Evolutionary conservation across 2,329 filamentous ascomycete genomes (phyloP).

Genomic region (Nothophaeocryptopus gaeumannii): DNA sequence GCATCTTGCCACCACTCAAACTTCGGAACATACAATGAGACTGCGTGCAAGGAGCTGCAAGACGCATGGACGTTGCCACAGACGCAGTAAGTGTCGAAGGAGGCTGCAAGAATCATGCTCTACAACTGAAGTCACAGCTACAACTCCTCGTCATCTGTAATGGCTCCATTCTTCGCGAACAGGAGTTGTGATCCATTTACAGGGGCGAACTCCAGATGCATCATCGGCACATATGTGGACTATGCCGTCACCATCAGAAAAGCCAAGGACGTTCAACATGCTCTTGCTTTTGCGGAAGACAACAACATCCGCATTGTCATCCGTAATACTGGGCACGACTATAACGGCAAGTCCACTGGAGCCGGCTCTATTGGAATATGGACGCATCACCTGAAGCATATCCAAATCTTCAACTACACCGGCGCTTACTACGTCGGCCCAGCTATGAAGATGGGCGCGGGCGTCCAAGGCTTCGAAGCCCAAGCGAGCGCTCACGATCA

Average conservation of each 20-base stretch:
- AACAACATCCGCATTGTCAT: slow-evolving; percentile 53
- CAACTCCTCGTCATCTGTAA: slow-evolving; percentile 38
- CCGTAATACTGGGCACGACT: slow-evolving; percentile 42
- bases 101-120: background rate
- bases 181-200: slow-evolving; percentile 45
- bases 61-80: slow-evolving; percentile 46
- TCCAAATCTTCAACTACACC: slow-evolving; percentile 44
- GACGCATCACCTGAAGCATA: slow-evolving; percentile 55
- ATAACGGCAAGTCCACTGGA: slow-evolving; percentile 60
- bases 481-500: slow-evolving; percentile 46
- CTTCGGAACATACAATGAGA: slow-evolving; percentile 43
- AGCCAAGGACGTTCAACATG: slow-evolving; percentile 17
- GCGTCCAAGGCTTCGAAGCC: slow-evolving; percentile 51
- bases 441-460: slow-evolving; percentile 55
- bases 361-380: slow-evolving; percentile 57
- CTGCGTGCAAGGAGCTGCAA: slow-evolving; percentile 42
- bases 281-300: slow-evolving; percentile 18
- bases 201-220: slow-evolving; percentile 36
- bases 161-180: slow-evolving; percentile 41
- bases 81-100: slow-evolving; percentile 39
- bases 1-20: slow-evolving; percentile 50
- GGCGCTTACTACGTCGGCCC: slow-evolving; percentile 45
- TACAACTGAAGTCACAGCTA: slow-evolving; percentile 10
- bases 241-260: slow-evolving; percentile 30
- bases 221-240: slow-evolving; percentile 44